Evolutionary conservation across 1,284 basidiomycete species (phyloP).

Genomic region (Wolfiporia cocos): DNA sequence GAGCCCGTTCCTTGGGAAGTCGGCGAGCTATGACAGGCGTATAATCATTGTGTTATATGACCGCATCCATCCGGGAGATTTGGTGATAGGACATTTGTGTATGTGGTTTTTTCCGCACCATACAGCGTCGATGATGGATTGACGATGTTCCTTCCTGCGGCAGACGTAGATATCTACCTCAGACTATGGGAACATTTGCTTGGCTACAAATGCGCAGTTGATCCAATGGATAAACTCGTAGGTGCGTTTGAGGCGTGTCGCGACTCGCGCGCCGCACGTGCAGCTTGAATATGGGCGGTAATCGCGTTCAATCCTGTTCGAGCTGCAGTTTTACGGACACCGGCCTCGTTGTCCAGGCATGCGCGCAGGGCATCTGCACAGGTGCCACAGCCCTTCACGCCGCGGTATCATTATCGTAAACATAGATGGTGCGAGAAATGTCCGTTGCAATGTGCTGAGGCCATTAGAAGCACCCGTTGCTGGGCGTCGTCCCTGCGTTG

Average conservation of each 20-base stretch:
- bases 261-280: slow-evolving; percentile 22
- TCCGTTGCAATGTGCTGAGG: too few species aligned
- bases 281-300: slow-evolving; percentile 22
- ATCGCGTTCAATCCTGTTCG: slow-evolving; percentile 7
- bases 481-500: too few species aligned
- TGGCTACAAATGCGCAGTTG: too few species aligned
- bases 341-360: slow-evolving; percentile 26
- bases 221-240: neutral
- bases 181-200: too few species aligned
- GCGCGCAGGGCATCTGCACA: slow-evolving; percentile 16
- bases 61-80: too few species aligned
- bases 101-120: slow-evolving; percentile 2
- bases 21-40: slow-evolving; percentile 51
- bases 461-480: too few species aligned
- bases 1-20: slow-evolving; percentile 76
- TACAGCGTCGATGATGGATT: too few species aligned
- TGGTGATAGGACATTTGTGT: neutral
- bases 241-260: slow-evolving; percentile 17
- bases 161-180: too few species aligned
- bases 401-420: slow-evolving; percentile 12
- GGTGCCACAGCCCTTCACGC: slow-evolving; percentile 5
- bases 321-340: slow-evolving; percentile 7
- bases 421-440: neutral
- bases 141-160: too few species aligned
- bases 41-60: neutral